phyloP scores from a whole-genome alignment of 1,284 basidiomycete genomes.

The Austroboletus niveus region DNA sequence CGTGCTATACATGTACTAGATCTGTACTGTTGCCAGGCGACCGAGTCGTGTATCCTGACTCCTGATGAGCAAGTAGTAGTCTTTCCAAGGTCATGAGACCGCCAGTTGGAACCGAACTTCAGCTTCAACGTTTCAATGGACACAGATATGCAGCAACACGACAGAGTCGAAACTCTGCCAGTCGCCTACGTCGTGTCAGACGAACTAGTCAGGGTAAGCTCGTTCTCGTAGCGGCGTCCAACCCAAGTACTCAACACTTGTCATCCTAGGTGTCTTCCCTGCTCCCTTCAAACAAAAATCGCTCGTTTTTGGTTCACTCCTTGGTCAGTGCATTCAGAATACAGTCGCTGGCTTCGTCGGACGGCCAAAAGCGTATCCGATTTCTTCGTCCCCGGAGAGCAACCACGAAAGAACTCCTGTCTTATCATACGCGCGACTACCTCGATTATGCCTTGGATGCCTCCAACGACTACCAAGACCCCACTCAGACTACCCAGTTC shows the following conservation, averaged over 20 bases:
- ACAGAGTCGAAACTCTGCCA: not conserved
- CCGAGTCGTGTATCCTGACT: not conserved
- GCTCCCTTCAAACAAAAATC: constrained; percentile 79
- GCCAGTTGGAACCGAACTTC: not conserved
- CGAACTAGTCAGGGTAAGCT: constrained; percentile 48
- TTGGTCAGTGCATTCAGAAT: constrained; percentile 62
- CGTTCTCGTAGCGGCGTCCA: not conserved
- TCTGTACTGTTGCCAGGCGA: not conserved
- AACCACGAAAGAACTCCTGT: constrained; percentile 47
- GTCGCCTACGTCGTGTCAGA: constrained; percentile 58
- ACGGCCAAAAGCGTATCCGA: constrained; percentile 34
- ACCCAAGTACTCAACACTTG: too few relatives aligned
- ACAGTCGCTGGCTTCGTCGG: constrained; percentile 35
- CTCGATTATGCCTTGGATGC: constrained; percentile 52
- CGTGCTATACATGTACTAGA: not conserved
- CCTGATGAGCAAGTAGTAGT: not conserved
- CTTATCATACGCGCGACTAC: constrained; percentile 59
- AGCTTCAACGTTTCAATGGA: too few relatives aligned
- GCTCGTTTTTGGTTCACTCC: constrained; percentile 81
- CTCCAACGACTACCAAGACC: constrained; percentile 18
- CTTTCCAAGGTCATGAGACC: not conserved
- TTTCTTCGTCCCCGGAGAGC: constrained; percentile 55
- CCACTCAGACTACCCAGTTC: constrained; percentile 38
- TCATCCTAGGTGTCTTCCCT: constrained; percentile 55
- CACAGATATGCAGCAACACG: constrained; percentile 2